Percentiles rank a stretch among this genome's conserved stretches.
phyloP scores from a whole-genome alignment of 2,329 filamentous ascomycete species.

The Claviceps purpurea region DNA sequence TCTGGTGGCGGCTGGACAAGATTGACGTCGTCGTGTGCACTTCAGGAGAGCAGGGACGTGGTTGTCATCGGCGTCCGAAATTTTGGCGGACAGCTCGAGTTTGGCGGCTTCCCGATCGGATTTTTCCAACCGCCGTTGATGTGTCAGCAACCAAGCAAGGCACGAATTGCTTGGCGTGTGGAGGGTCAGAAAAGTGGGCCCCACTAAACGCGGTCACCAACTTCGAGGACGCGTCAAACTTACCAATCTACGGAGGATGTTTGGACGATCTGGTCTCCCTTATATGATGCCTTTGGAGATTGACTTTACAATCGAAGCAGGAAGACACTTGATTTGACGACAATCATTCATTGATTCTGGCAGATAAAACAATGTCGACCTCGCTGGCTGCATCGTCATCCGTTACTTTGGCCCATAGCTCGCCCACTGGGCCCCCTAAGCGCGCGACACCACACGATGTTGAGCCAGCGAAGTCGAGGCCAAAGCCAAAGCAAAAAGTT shows the following conservation, averaged over 20 bases:
- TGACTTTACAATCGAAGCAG: no score
- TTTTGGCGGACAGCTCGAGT: constrained; percentile 16
- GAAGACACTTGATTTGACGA: background rate
- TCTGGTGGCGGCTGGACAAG: constrained; percentile 1
- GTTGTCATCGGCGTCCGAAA: constrained; percentile 12
- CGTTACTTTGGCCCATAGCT: constrained; percentile 39
- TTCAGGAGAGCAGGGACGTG: constrained; percentile 2
- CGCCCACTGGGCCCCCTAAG: constrained; percentile 22
- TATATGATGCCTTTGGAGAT: no score
- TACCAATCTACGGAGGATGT: background rate
- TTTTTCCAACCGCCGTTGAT: constrained; percentile 14
- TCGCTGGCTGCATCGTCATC: constrained; percentile 52
- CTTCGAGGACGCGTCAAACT: constrained; percentile 5
- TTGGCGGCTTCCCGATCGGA: constrained; percentile 11
- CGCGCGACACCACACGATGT: constrained; percentile 23
- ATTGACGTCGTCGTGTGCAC: constrained; percentile 1
- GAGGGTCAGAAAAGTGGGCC: constrained; percentile 7
- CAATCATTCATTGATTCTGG: background rate
- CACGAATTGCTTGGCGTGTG: no score
- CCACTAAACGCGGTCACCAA: constrained; percentile 15
- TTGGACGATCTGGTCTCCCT: no score
- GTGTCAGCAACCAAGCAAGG: background rate
- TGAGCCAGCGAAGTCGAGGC: constrained; percentile 21
- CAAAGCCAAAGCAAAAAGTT: constrained; percentile 21
- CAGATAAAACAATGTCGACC: background rate